Conservation (phyloP, 805 yeast genomes). For the Spencermartinsiella europaea region DNA sequence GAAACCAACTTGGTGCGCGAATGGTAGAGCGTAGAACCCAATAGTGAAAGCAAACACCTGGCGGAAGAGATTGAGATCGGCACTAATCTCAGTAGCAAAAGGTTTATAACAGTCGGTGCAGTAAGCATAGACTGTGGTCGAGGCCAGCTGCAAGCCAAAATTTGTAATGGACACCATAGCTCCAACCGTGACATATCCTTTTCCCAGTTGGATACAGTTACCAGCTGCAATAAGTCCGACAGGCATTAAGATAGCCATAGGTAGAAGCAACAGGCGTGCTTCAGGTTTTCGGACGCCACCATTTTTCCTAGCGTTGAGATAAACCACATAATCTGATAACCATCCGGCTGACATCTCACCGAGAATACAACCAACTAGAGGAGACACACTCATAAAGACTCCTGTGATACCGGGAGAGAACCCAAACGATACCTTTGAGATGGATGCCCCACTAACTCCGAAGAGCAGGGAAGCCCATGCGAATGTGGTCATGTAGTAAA, state of each 20-base stretch:
- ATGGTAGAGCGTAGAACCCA: conserved; percentile 9
- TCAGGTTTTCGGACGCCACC: not conserved
- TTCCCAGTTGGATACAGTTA: not conserved
- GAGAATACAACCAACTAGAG: conserved; percentile 3
- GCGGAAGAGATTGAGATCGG: conserved; percentile 3
- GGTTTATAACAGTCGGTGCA: conserved; percentile 7
- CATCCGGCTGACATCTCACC: conserved; percentile 8
- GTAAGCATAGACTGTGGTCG: conserved; percentile 7
- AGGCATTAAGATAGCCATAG: not conserved
- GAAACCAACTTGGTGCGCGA: conserved; percentile 1
- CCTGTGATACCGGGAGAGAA: conserved; percentile 6
- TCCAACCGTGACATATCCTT: conserved; percentile 1
- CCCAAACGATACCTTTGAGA: not conserved
- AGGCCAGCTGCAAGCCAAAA: conserved; percentile 4
- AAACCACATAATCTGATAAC: conserved; percentile 2
- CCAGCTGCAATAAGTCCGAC: conserved; percentile 2
- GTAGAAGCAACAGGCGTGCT: not conserved
- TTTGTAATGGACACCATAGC: conserved; percentile 1
- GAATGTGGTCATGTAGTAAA: conserved; percentile 6
- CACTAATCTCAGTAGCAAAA: conserved; percentile 5
- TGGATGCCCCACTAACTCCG: conserved; percentile 6
- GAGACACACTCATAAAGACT: conserved; percentile 4
- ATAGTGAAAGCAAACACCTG: conserved; percentile 5
- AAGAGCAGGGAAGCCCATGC: conserved; percentile 5
- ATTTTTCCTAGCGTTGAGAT: not conserved